A percentile compares a stretch with the other conserved stretches of the same genome.
Conservation (phyloP, 306 rosid genomes). For the Arachis hypogaea region DNA sequence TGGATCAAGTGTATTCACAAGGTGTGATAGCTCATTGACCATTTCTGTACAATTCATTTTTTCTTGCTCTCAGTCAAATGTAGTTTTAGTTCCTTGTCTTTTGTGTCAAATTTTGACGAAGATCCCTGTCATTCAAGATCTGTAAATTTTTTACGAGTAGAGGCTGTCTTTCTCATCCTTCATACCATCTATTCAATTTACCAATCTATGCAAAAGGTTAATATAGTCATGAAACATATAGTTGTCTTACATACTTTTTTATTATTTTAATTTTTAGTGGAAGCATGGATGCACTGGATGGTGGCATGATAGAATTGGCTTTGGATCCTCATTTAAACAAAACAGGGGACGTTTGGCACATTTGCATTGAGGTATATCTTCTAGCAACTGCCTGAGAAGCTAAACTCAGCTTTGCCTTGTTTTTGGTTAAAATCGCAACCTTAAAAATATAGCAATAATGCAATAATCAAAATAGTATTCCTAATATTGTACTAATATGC, state of each 20-base stretch:
- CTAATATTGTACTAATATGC: conserved; percentile 20
- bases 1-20: neutral
- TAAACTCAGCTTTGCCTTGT: conserved; percentile 9
- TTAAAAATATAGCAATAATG: conserved; percentile 6
- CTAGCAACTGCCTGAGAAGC: conserved; percentile 32
- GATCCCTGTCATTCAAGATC: conserved; percentile 26
- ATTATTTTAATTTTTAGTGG: conserved; percentile 16
- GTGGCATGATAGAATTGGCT: conserved; percentile 65
- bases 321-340: conserved; percentile 79
- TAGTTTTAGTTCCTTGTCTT: conserved; percentile 12
- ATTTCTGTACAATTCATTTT: conserved; percentile 9
- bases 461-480: conserved; percentile 11
- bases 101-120: conserved; percentile 9
- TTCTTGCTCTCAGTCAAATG: neutral
- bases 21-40: neutral
- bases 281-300: conserved; percentile 50
- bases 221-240: neutral
- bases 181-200: conserved; percentile 17
- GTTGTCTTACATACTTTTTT: conserved; percentile 32
- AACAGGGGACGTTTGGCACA: conserved; percentile 98
- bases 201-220: neutral
- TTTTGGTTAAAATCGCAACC: conserved; percentile 31
- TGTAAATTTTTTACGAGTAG: conserved; percentile 22
- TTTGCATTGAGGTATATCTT: conserved; percentile 72
- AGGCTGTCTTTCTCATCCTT: conserved; percentile 21